Conservation (phyloP, 2,329 filamentous ascomycete genomes). For the Neopestalotiopsis rosae region DNA sequence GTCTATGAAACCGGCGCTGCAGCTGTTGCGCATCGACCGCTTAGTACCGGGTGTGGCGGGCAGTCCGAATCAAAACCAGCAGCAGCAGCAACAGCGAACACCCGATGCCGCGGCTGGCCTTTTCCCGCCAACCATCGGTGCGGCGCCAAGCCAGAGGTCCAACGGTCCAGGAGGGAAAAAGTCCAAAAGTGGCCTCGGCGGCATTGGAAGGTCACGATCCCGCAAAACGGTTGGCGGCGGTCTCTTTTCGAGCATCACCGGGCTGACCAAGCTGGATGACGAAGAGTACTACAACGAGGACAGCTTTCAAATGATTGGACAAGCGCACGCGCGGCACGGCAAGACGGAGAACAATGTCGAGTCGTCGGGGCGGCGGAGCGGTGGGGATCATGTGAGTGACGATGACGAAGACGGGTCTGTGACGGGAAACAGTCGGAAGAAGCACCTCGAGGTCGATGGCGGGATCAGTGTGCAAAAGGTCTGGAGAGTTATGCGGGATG, state of each 20-base stretch:
- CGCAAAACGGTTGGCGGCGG: not conserved
- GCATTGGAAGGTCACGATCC: not conserved
- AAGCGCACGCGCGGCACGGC: not conserved
- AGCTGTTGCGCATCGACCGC: not conserved
- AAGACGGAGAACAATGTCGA: conserved; percentile 3
- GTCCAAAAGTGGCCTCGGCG: not conserved
- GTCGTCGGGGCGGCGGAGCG: conserved; percentile 1
- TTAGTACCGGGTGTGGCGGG: not conserved
- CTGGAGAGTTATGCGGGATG: not conserved
- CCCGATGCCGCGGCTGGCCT: not conserved
- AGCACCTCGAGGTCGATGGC: not conserved
- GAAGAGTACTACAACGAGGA: conserved; percentile 1
- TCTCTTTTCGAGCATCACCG: not conserved
- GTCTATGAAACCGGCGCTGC: not conserved
- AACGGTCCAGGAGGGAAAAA: not conserved
- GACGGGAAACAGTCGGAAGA: not conserved
- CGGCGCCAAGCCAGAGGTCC: not conserved
- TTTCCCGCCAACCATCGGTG: not conserved
- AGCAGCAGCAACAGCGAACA: not conserved
- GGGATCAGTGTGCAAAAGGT: not conserved
- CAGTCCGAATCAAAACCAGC: not conserved
- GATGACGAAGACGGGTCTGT: not conserved
- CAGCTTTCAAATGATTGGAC: not conserved
- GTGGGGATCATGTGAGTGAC: no score
- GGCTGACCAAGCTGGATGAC: not conserved